Evolutionary conservation across 768 basidiomycete genomes (phyloP).

Genomic region (Gymnopilus dilepis): DNA sequence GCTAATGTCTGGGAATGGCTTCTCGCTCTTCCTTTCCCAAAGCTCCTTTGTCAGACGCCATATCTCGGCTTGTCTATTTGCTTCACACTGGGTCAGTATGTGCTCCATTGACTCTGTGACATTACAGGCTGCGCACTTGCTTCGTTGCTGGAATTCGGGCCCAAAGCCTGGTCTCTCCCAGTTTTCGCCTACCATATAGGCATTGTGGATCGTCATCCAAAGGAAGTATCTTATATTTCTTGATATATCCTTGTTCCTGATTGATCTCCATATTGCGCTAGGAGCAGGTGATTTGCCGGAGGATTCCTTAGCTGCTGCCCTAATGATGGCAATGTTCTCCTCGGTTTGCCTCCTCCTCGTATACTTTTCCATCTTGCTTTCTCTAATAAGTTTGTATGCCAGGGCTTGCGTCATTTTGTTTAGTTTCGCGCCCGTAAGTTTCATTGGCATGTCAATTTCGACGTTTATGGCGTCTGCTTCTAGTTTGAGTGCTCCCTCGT

Average conservation of each 20-base stretch:
- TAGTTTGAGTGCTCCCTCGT: neutral
- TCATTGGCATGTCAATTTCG: neutral
- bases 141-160: neutral
- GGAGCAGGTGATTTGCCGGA: neutral
- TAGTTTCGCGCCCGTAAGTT: neutral
- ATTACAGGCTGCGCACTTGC: neutral
- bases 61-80: neutral
- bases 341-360: neutral
- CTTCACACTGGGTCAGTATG: neutral
- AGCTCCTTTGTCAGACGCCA: neutral
- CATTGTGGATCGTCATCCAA: conserved; percentile 8
- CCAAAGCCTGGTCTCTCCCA: neutral
- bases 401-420: neutral
- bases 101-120: conserved; percentile 6
- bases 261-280: neutral
- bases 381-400: neutral
- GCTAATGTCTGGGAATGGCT: neutral
- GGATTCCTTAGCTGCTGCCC: neutral
- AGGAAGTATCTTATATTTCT: conserved; percentile 2
- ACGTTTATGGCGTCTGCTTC: neutral
- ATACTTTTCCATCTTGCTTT: no score
- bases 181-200: conserved; percentile 6
- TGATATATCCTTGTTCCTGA: neutral
- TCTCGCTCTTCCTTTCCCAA: neutral
- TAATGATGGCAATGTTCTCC: neutral